Percentiles rank a stretch among this genome's conserved stretches.
Conservation (phyloP, 306 rosid genomes). For the Ziziphus jujuba region DNA sequence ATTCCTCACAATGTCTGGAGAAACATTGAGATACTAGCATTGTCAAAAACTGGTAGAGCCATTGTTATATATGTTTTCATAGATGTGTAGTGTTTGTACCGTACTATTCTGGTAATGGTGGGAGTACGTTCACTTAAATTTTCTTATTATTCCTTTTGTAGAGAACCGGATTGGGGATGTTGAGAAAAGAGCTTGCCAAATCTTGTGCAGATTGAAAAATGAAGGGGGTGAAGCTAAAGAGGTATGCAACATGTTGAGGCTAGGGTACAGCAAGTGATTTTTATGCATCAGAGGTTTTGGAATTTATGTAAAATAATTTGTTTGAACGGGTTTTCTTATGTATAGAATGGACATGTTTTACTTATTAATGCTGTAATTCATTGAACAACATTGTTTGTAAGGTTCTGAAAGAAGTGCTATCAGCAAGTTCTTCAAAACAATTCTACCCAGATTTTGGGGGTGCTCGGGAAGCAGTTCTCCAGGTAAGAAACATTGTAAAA, state of each 20-base stretch:
- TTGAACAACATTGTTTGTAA: constrained; percentile 25
- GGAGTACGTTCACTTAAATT: constrained; percentile 2
- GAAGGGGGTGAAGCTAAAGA: constrained; percentile 78
- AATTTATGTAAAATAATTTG: background rate
- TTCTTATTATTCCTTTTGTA: constrained; percentile 31
- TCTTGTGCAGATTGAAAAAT: constrained; percentile 64
- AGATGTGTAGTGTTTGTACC: background rate
- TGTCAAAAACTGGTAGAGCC: constrained; percentile 57
- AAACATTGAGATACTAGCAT: constrained; percentile 62
- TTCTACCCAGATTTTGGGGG: constrained; percentile 60
- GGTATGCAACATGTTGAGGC: constrained; percentile 46
- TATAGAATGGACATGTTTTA: background rate
- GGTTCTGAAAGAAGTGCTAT: constrained; percentile 73
- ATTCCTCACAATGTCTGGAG: constrained; percentile 80
- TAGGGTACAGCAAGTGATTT: background rate
- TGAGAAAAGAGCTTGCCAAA: constrained; percentile 78
- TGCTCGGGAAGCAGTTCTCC: constrained; percentile 75
- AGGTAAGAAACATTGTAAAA: constrained; percentile 49
- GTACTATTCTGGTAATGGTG: constrained; percentile 16
- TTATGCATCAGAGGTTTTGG: background rate
- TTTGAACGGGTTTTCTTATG: background rate
- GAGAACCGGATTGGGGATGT: constrained; percentile 70
- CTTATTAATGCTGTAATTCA: constrained; percentile 4
- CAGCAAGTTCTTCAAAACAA: constrained; percentile 55
- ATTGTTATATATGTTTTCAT: constrained; percentile 22